Percentiles rank a stretch among this genome's conserved stretches.
phyloP scores from a whole-genome alignment of 129 eudicot genomes.

The Pseudognaphalium luteoalbum region DNA sequence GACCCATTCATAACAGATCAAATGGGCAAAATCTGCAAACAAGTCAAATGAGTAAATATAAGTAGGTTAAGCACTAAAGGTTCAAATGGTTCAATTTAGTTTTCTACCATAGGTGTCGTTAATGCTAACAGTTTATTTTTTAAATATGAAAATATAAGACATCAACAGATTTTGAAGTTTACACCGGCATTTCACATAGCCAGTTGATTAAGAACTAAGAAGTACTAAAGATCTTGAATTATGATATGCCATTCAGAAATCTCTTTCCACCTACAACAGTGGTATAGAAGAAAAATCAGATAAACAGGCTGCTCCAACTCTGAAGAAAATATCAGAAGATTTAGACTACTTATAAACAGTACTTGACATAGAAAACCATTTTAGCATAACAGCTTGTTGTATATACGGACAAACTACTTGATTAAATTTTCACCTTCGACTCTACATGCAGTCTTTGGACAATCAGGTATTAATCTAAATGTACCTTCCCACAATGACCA shows the following conservation, averaged over 20 bases:
- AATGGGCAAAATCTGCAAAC: neutral
- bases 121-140: neutral
- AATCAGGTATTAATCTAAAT: neutral
- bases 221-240: too few relatives aligned
- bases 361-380: neutral
- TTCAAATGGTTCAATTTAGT: neutral
- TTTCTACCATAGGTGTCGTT: neutral
- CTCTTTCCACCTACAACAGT: too few relatives aligned
- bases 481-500: neutral
- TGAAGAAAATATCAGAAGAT: neutral
- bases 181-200: too few relatives aligned
- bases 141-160: neutral
- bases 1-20: neutral
- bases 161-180: neutral
- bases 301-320: neutral
- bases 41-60: neutral
- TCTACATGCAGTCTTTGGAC: constrained; percentile 3
- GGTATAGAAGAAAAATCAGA: neutral
- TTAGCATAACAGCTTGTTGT: neutral
- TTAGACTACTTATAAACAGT: neutral
- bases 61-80: neutral
- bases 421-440: neutral
- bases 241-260: neutral
- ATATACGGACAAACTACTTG: neutral
- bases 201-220: too few relatives aligned